Base-by-base conservation (phyloP, 441 rosid genomes). In the Hura crepitans region DNA sequence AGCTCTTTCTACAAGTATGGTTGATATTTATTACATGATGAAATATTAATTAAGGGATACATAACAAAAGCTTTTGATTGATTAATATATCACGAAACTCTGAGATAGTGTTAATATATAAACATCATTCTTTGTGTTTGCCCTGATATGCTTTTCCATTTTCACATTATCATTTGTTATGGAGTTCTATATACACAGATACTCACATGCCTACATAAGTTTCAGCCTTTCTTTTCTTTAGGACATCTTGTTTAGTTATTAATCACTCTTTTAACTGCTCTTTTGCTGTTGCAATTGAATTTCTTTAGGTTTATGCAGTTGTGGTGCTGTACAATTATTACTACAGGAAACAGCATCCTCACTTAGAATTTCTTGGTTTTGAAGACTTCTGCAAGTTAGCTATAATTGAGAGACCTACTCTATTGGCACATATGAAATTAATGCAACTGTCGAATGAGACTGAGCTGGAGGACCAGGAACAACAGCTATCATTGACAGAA, bases 241-340 rank as follows among this genome's bases (percentile, higher is more conserved):
- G 27, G 43, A 42, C 9, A 13, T 53, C 28, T 62, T 15, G 33
- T 42, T 2, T 55, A 50, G 49, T 42, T 50, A 42, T 70, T 15
- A 15, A 35, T 31, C 7, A 6, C 14, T 39, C 68, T 23, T 66
- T 22, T 71, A 68, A 65, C 45, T 27, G 15, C 1, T 28, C 61
- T 30, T 62, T 70, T 55, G 25, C 63, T 57, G 45, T 51, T 75
- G 11, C 57, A 20, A 62, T 50, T 70, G 31, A 53, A 70, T 30
- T 69, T 28, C 22, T 30, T 59, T 79, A 94, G 99, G 83, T 92
- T 71, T 84, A 80, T 73, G 93, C 89, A 47, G 89, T 87, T 78
- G 91, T 87, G 68, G 65, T 92, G 65, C 77, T 94, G 28, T 90
- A 85, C 86, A 94, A 94, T 71, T 87, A 86, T 64, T 87, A 82